These are phyloP conservation scores for Ganoderma meredithae DNA, from an alignment of 1,284 basidiomycete species.

Conservation along the genomic window DNA sequence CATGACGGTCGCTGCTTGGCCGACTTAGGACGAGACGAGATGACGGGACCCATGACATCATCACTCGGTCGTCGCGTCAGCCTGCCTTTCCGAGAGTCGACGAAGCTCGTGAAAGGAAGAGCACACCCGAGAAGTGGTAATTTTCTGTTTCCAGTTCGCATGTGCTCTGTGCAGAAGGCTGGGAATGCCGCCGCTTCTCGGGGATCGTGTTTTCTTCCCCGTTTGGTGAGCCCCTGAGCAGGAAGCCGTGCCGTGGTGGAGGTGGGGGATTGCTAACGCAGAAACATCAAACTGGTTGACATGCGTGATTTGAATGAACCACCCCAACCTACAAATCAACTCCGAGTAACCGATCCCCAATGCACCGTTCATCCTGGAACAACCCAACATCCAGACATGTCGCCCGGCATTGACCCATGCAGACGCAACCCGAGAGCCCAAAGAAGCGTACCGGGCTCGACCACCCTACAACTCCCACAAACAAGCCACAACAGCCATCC, in stretches of 20 bases:
- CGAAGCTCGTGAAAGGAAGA: no score
- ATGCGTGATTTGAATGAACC: not conserved
- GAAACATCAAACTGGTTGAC: not conserved
- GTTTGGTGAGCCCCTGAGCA: no score
- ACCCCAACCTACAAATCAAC: not conserved
- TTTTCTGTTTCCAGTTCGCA: not conserved
- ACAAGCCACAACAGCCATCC: constrained; percentile 2
- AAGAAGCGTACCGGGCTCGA: no score
- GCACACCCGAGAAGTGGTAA: not conserved
- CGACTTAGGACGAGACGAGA: not conserved
- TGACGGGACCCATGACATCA: constrained; percentile 17
- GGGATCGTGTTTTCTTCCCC: no score
- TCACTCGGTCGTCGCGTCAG: not conserved
- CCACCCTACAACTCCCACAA: not conserved
- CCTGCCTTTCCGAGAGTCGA: not conserved
- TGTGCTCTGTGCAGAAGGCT: not conserved
- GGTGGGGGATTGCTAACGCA: not conserved
- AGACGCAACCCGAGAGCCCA: not conserved
- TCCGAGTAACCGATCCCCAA: not conserved
- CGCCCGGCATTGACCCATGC: not conserved
- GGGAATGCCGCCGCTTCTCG: not conserved
- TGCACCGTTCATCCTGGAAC: not conserved
- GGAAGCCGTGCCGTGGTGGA: not conserved
- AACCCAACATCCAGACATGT: not conserved
- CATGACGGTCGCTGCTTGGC: no score